These are phyloP conservation scores for Starmerella scarabaei DNA, from an alignment of 805 yeast species.

Conservation along the genomic window DNA sequence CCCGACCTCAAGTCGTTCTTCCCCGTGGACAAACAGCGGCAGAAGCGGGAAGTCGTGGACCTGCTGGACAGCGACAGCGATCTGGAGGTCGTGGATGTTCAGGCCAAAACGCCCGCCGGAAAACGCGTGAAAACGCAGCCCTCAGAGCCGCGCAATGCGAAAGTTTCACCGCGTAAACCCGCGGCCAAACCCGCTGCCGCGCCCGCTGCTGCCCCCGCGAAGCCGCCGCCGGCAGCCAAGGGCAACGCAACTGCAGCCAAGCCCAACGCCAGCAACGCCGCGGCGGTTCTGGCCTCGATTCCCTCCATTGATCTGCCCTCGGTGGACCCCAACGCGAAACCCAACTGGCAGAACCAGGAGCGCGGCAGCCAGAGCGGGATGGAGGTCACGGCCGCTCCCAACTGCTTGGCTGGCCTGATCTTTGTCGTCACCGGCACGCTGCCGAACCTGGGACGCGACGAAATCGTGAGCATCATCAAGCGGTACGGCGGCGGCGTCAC, in stretches of 20 bases:
- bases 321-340: conserved; percentile 35
- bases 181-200: neutral
- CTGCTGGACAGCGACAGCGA: neutral
- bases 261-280: conserved; percentile 27
- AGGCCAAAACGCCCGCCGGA: neutral
- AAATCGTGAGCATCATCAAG: conserved; percentile 64
- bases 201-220: neutral
- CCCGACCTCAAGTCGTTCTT: conserved; percentile 14
- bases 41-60: neutral
- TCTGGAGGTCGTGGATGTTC: neutral
- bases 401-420: conserved; percentile 77
- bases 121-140: neutral
- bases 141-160: neutral
- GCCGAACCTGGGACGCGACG: conserved; percentile 65
- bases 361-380: conserved; percentile 15
- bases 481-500: conserved; percentile 82
- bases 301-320: conserved; percentile 61
- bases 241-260: neutral
- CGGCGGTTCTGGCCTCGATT: conserved; percentile 46
- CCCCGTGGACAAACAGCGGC: conserved; percentile 10
- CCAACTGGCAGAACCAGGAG: conserved; percentile 45
- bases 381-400: conserved; percentile 57
- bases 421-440: conserved; percentile 88
- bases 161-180: too few species aligned
- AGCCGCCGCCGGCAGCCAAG: neutral